Base-by-base conservation (phyloP, 345 rosid genomes). In the Gossypium arboreum region DNA sequence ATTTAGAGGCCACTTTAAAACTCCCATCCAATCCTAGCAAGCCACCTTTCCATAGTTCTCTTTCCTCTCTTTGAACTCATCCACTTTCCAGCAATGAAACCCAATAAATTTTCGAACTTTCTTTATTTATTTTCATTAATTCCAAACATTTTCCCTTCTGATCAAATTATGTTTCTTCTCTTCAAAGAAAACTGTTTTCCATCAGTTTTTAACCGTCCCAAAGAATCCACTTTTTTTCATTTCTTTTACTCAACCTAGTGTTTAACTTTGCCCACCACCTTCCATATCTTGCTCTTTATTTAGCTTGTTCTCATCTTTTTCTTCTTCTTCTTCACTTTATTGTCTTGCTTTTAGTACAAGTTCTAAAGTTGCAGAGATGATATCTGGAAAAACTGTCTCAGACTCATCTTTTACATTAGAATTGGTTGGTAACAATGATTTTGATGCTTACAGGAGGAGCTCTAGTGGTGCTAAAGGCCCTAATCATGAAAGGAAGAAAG, bases 401-500 rank as follows among this genome's bases (percentile, higher is more conserved):
- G 95, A 90, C 50, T 81, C 92, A 8, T 77, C 91, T 66, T 81
- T 91, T 76, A 54, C 81, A 9, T 68, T 77, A 43, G 89, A 83
- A 22, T 74, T 81, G 73, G 73, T 72, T 69, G 81, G 44, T 12
- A 55, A 12, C 18, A 77, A 82, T 20, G 82, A 73, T 77, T 82
- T 79, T 66, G 86, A 87, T 50, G 81, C 78, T 0, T 80, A 43
- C 50, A 82, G 98, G 55, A 95, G 89, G 81, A 84, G 85, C 68
- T 57, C 91, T 73, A 66, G 45, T 12, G 85, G 82, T 45, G 70
- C 76, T 12, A 86, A 81, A 79, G 80, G 74, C 55, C 57, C 69
- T 79, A 97, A 93, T 74, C 96, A 93, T 12, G 97, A 90, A 70
- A 87, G 97, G 74, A 93, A 89, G 85, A 95, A 90, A 76, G 99